Base-by-base conservation (phyloP, 1,284 basidiomycete species). In the Rhodotorula sp. region DNA sequence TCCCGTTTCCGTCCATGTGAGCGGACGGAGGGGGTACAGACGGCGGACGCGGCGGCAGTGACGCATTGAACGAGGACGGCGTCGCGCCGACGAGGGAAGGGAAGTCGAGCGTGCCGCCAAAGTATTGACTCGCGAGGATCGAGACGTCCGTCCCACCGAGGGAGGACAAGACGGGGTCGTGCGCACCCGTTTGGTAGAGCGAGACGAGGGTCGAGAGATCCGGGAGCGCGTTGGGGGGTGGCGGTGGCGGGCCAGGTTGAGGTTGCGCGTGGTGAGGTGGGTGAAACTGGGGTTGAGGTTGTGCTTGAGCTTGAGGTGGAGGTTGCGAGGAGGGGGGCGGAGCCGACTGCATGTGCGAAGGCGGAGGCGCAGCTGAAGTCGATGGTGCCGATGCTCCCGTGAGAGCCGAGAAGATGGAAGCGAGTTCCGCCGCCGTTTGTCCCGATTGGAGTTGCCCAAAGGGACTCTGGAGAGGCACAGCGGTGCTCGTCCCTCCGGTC, bases 201-300 rank as follows among this genome's bases (percentile, higher is more conserved):
- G 63, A 59, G 29, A 72, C 58, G 60, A 72, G 67, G 18, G 67
- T 65, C 5, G 64, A 34, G 48, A 72, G 63, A 34, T 71, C 70
- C 31, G 68, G 68, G 48, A 64, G 64, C 5, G 47, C 56, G 23
- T 54, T 20, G 20, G 39, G 23, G 21, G 46, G n/a, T 18, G 58
- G 23, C 14, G 47, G 43, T 43, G 56, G 56, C 6, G 16, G 61
- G 4, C 12, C 58, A 3, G 29, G 47, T 31, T 51, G 54, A 29
- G 56, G 5, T 15, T 18, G 26, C 14, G 21, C 15, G 56, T 15
- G 7, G 56, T 20, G 56, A 29, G 20, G 58, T 18, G 7, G 7
- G n/a, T 59, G 20, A n/a, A 10, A 6, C 18, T 43, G 62, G 39
- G 23, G 34, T 23, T 15, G 66, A 31, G 26, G 51, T 51, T 59